phyloP scores from a whole-genome alignment of 2,329 filamentous ascomycete genomes.

The Talaromyces funiculosus region DNA sequence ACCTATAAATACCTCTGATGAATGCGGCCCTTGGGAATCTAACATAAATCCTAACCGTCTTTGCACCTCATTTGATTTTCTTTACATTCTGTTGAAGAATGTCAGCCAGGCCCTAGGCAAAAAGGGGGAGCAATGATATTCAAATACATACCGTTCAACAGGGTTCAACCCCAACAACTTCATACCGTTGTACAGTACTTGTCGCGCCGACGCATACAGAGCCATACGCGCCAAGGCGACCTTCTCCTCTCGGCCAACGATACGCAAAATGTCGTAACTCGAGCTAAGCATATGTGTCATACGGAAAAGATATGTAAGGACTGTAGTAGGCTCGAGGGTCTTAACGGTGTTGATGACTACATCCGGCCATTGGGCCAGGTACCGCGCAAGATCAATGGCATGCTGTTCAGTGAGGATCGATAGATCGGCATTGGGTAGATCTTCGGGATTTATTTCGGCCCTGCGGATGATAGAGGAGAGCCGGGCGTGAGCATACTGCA shows the following conservation, averaged over 20 bases:
- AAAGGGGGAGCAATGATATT: background rate
- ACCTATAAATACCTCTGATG: slow-evolving; percentile 23
- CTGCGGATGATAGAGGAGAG: slow-evolving; percentile 56
- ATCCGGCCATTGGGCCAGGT: slow-evolving; percentile 61
- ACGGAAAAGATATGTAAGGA: slow-evolving; percentile 63
- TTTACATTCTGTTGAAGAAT: background rate
- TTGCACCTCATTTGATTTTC: background rate
- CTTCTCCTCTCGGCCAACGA: slow-evolving; percentile 55
- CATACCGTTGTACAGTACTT: slow-evolving; percentile 63
- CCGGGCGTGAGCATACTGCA: slow-evolving; percentile 59
- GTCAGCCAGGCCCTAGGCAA: background rate
- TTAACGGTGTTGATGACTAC: slow-evolving; percentile 58
- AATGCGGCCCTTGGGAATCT: slow-evolving; percentile 1
- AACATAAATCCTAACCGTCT: background rate
- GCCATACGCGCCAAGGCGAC: slow-evolving; percentile 56
- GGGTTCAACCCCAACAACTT: slow-evolving; percentile 60
- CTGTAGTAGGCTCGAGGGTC: slow-evolving; percentile 61
- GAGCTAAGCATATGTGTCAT: slow-evolving; percentile 59
- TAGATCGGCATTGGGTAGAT: slow-evolving; percentile 52
- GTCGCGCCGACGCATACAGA: slow-evolving; percentile 57
- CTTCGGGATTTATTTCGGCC: slow-evolving; percentile 42
- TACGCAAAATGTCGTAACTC: slow-evolving; percentile 58
- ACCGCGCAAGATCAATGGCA: slow-evolving; percentile 56
- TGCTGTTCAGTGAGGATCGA: slow-evolving; percentile 57
- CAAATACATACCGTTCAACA: slow-evolving; percentile 47